phyloP scores from a whole-genome alignment of 78 protist species.

The Dictyostelium purpureum region DNA sequence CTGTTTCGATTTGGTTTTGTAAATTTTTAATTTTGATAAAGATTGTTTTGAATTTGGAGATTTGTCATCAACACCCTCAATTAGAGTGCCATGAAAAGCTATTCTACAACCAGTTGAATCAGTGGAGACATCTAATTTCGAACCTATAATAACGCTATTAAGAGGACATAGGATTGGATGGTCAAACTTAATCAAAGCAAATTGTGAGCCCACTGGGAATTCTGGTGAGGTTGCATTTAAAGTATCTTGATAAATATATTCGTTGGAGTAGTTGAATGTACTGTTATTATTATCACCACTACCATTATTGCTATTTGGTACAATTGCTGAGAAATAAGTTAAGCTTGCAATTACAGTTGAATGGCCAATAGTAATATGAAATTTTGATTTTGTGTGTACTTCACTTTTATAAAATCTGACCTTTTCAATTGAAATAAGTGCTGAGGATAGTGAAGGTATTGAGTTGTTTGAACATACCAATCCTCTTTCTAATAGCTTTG shows the following conservation, averaged over 20 bases:
- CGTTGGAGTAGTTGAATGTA: not conserved
- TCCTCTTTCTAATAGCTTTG: constrained; percentile 91
- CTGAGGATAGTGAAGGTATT: constrained; percentile 23
- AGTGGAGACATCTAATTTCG: constrained; percentile 84
- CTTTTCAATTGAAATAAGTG: constrained; percentile 51
- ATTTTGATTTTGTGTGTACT: constrained; percentile 64
- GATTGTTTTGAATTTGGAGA: not conserved
- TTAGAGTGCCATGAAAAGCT: constrained; percentile 83
- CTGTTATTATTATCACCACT: not conserved
- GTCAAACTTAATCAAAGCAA: constrained; percentile 84
- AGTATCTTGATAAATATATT: constrained; percentile 12
- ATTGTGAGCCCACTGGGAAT: constrained; percentile 50
- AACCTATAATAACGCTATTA: constrained; percentile 84
- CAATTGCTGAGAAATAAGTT: constrained; percentile 68
- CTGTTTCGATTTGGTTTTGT: constrained; percentile 30
- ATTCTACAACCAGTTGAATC: constrained; percentile 84
- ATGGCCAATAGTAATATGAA: constrained; percentile 96
- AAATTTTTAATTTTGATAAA: constrained; percentile 12
- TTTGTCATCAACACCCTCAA: not conserved
- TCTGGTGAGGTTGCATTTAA: not conserved
- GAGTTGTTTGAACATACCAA: constrained; percentile 70
- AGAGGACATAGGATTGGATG: constrained; percentile 84
- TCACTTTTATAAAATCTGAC: constrained; percentile 85
- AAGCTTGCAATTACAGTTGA: constrained; percentile 90
- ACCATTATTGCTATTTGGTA: not conserved